Conservation (phyloP, 1,284 basidiomycete species). For the Tilletiopsis washingtonensis region DNA sequence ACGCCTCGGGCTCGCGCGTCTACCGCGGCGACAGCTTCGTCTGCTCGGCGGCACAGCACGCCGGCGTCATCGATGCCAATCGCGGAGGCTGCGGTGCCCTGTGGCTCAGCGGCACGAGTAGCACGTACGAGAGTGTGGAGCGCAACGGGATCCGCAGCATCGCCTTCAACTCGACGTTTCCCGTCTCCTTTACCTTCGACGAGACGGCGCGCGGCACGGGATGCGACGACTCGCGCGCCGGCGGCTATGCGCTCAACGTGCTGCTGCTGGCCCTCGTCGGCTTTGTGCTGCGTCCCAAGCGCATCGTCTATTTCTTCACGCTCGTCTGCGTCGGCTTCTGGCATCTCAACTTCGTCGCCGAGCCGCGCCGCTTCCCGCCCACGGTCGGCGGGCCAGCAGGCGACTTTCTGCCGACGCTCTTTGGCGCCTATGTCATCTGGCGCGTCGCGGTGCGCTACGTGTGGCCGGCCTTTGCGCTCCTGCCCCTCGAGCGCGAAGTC, state of each 20-base stretch:
- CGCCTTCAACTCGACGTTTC: constrained; percentile 68
- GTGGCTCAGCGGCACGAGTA: constrained; percentile 63
- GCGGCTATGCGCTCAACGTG: constrained; percentile 30
- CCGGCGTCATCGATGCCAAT: constrained; percentile 60
- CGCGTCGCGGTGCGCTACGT: constrained; percentile 66
- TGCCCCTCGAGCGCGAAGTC: constrained; percentile 64
- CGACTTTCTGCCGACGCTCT: constrained; percentile 69
- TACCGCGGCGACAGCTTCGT: constrained; percentile 79
- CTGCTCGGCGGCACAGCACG: constrained; percentile 69
- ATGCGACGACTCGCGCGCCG: constrained; percentile 63
- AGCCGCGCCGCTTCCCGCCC: constrained; percentile 56
- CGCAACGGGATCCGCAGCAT: constrained; percentile 63
- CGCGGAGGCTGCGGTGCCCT: constrained; percentile 71
- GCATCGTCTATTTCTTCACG: constrained; percentile 60
- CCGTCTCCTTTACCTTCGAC: constrained; percentile 55
- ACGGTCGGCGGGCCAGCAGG: constrained; percentile 61
- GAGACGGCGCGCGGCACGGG: constrained; percentile 50
- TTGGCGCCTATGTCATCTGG: constrained; percentile 74
- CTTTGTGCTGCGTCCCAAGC: constrained; percentile 63
- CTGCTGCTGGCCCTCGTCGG: constrained; percentile 60
- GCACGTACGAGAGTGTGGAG: constrained; percentile 58
- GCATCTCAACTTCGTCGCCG: constrained; percentile 73
- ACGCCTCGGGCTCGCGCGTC: constrained; percentile 49
- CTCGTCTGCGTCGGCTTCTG: constrained; percentile 77
- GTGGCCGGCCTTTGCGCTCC: constrained; percentile 61